Percentiles rank a stretch among this genome's conserved stretches.
phyloP scores from a whole-genome alignment of 2,329 filamentous ascomycete genomes.

The Ampelomyces quisqualis region DNA sequence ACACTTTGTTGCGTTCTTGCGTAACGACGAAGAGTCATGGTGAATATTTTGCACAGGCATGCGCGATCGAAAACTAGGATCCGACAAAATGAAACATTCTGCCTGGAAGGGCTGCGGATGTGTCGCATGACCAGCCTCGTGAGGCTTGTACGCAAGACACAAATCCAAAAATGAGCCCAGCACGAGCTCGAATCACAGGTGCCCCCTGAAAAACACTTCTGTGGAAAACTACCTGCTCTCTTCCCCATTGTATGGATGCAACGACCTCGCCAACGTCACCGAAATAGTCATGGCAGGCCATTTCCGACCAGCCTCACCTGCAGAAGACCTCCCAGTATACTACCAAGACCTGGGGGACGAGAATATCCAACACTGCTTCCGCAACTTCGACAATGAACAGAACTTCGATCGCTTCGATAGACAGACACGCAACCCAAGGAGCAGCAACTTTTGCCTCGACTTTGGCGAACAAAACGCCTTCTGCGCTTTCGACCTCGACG shows the following conservation, averaged over 20 bases:
- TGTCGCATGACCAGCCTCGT: conserved; percentile 31
- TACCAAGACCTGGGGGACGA: conserved; percentile 39
- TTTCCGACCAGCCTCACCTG: conserved; percentile 30
- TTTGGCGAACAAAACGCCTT: conserved; percentile 59
- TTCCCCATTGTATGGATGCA: conserved; percentile 3
- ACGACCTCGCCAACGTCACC: background rate
- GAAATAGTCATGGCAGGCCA: conserved; percentile 25
- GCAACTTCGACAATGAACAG: conserved; percentile 55
- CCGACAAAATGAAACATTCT: conserved; percentile 26
- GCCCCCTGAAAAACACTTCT: no score
- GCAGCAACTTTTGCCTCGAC: conserved; percentile 65
- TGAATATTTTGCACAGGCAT: conserved; percentile 7
- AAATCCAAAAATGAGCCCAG: conserved; percentile 11
- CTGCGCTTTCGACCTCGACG: conserved; percentile 57
- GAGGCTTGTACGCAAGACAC: conserved; percentile 19
- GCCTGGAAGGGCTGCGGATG: conserved; percentile 12
- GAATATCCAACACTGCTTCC: conserved; percentile 46
- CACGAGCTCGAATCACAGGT: conserved; percentile 38
- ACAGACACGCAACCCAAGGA: conserved; percentile 45
- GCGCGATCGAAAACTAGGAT: background rate
- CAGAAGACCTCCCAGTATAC: conserved; percentile 37
- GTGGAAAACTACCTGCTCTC: background rate
- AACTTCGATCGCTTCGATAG: conserved; percentile 51
- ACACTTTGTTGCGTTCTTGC: background rate
- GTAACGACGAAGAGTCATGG: background rate